Percentiles rank a stretch among this genome's conserved stretches.
Conservation (phyloP, 352 stramenopile genomes). For the Phytophthora melonis region DNA sequence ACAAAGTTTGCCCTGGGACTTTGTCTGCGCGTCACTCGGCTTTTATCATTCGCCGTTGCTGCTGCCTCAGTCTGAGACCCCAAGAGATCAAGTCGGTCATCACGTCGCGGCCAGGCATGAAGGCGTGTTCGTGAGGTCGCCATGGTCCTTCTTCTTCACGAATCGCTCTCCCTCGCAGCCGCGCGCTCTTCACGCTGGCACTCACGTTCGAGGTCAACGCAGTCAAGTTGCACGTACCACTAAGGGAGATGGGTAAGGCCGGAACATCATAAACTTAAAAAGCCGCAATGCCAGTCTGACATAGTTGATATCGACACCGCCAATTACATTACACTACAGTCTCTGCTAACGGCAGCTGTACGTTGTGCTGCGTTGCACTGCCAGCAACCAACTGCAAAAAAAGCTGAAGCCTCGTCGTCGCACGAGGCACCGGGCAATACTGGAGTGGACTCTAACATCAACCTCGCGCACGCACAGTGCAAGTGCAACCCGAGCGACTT, state of each 20-base stretch:
- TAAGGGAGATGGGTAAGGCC: neutral
- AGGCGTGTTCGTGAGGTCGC: neutral
- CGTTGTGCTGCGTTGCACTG: too few species aligned
- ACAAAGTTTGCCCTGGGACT: neutral
- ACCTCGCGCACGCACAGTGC: too few species aligned
- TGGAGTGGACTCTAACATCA: too few species aligned
- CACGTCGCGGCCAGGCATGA: neutral
- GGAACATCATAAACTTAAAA: neutral
- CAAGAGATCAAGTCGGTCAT: neutral
- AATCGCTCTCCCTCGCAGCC: neutral
- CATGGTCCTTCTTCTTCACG: neutral
- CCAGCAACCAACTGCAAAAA: too few species aligned
- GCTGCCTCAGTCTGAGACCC: neutral
- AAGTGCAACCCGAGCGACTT: too few species aligned
- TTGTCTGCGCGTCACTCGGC: neutral
- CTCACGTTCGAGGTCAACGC: neutral
- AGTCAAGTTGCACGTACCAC: neutral
- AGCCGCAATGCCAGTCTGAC: neutral
- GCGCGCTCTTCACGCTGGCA: constrained; percentile 7
- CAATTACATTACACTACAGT: neutral
- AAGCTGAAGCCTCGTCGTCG: too few species aligned
- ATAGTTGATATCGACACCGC: neutral
- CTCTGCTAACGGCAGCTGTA: too few species aligned
- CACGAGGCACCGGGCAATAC: too few species aligned
- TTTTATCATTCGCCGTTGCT: neutral